Percentiles rank a stretch among this genome's conserved stretches.
Evolutionary conservation across 495 filamentous ascomycete species (phyloP).

Genomic region (Aspergillus affinis): DNA sequence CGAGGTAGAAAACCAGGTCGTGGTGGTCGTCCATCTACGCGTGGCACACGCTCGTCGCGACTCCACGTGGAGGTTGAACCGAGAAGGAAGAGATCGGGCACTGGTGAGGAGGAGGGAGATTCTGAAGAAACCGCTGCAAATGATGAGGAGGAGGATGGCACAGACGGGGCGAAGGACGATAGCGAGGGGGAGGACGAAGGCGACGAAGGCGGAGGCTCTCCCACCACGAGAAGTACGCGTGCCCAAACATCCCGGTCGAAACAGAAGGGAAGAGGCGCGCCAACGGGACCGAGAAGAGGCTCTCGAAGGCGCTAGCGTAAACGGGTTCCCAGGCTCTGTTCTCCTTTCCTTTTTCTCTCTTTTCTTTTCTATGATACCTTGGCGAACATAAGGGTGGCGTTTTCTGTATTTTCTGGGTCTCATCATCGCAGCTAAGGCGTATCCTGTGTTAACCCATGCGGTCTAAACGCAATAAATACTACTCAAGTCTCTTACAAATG

Average conservation of each 20-base stretch:
- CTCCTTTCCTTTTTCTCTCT: constrained; percentile 2
- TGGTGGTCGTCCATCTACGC: constrained; percentile 34
- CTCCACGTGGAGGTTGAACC: constrained; percentile 43
- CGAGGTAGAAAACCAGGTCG: constrained; percentile 45
- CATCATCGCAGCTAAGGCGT: background rate
- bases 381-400: constrained; percentile 13
- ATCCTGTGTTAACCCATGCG: background rate
- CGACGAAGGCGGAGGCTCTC: constrained; percentile 40
- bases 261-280: constrained; percentile 35
- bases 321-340: background rate
- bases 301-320: constrained; percentile 35
- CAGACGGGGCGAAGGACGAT: constrained; percentile 28
- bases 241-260: constrained; percentile 40
- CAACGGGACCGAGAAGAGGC: constrained; percentile 35
- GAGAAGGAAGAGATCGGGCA: constrained; percentile 24
- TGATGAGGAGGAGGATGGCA: constrained; percentile 40
- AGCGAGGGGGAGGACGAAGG: constrained; percentile 36
- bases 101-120: constrained; percentile 42
- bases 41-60: constrained; percentile 44
- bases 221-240: constrained; percentile 37
- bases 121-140: constrained; percentile 42
- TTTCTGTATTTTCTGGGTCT: constrained; percentile 1
- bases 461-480: background rate
- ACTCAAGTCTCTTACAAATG: background rate
- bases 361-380: constrained; percentile 30